Evolutionary conservation across 108 stramenopile species (phyloP), one percentile per base, ranked within the genome.

Genomic region (Cyclotella choctawhatcheeana): DNA sequence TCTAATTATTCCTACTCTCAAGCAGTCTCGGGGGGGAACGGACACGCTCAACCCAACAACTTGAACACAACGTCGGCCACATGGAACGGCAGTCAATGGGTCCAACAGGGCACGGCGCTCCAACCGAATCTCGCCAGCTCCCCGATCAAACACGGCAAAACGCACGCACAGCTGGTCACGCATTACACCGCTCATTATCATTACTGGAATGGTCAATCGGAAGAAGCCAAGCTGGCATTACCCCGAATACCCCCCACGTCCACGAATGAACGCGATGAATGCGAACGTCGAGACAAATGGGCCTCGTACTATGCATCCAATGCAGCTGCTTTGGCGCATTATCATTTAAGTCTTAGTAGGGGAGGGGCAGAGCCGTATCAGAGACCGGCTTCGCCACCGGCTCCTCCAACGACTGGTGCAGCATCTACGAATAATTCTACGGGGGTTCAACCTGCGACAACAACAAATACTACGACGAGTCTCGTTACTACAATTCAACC

Each of bases 311-410:
- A 89, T 40, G 76, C 86, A 0, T 71, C 83, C 22, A 67, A 82
- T 48, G 72, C 79, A 29, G 73, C 74, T 48, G 72, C 85, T 40
- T 83, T 87, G 48, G 90, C 90, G 10, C 90, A 91, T 73, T 86
- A 82, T 73, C 88, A 84, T 60, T 44, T 78, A 37, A 54, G 69
- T 6, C 50, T 70, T 21, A 71, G 77, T 47, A 27, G 44, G 45
- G 77, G 69, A 53, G 69, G 77, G 17, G 58, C 50, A 33, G 74
- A 79, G 65, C 82, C 89, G 30, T 51, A 77, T 31, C 44, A 66
- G 4, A 71, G 77, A 56, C 58, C 74, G n/a, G 58, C 52, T 32
- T 73, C 84, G 37, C 83, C 85, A 10, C 83, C 86, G 67, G 63
- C 67, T 56, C 80, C 86, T 10, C 89, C 89, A 13, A 67, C 62